Evolutionary conservation across 257 asterid species (phyloP).

Genomic region (Vinca minor): DNA sequence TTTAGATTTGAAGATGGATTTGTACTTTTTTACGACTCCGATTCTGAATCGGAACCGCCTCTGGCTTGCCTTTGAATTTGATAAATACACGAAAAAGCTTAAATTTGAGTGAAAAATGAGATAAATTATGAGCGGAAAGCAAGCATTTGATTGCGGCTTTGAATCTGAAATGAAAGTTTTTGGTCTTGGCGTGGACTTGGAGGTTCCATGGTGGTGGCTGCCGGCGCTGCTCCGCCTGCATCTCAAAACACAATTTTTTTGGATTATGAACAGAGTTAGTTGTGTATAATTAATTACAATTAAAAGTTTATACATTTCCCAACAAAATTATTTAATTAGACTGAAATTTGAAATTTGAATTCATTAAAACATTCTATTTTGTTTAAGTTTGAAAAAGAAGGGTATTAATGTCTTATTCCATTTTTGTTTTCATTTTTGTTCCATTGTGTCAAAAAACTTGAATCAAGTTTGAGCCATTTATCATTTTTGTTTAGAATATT

Average conservation of each 20-base stretch:
- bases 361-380: no score
- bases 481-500: no score
- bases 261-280: no score
- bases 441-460: no score
- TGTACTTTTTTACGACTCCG: slow-evolving; percentile 9
- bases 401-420: no score
- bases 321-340: no score
- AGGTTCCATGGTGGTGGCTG: slow-evolving; percentile 29
- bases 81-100: slow-evolving; percentile 24
- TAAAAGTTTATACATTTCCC: neutral
- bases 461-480: no score
- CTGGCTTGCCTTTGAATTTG: slow-evolving; percentile 25
- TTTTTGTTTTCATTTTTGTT: no score
- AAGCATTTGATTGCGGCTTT: slow-evolving; percentile 16
- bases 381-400: no score
- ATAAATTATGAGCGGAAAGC: slow-evolving; percentile 8
- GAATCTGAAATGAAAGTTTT: slow-evolving; percentile 24
- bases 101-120: slow-evolving; percentile 10
- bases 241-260: neutral
- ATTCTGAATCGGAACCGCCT: neutral
- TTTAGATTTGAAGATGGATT: slow-evolving; percentile 18
- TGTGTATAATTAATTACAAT: no score
- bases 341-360: no score
- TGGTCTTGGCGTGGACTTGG: slow-evolving; percentile 30
- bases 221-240: neutral